Conservation (phyloP, 495 filamentous ascomycete species). For the Acidomyces sp. region DNA sequence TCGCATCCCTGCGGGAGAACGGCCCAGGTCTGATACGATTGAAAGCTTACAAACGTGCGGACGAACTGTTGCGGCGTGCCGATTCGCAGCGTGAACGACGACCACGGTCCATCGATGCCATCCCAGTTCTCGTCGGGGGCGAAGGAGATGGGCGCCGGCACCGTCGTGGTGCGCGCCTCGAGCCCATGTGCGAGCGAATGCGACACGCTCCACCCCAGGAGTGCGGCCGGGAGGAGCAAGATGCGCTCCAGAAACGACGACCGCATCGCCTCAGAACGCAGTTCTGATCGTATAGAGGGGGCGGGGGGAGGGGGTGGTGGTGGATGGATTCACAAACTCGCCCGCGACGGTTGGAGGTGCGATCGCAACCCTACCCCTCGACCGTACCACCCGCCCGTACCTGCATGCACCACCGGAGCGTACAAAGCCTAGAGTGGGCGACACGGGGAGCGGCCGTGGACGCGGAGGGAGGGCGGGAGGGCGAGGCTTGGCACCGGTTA, state of each 20-base stretch:
- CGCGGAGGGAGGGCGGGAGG: too few species aligned
- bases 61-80: conserved; percentile 31
- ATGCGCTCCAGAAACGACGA: conserved; percentile 2
- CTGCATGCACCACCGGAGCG: too few species aligned
- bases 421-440: too few species aligned
- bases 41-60: conserved; percentile 28
- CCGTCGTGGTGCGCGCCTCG: neutral
- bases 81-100: conserved; percentile 27
- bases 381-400: too few species aligned
- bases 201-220: conserved; percentile 8
- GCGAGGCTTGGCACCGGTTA: too few species aligned
- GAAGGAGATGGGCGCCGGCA: conserved; percentile 13
- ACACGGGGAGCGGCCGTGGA: too few species aligned
- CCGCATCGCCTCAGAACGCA: too few species aligned
- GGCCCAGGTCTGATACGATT: conserved; percentile 28
- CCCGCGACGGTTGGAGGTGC: too few species aligned
- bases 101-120: conserved; percentile 34
- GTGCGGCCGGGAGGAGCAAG: conserved; percentile 6
- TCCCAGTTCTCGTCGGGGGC: conserved; percentile 22
- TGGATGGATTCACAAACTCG: too few species aligned
- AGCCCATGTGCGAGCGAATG: conserved; percentile 1
- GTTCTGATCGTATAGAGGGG: too few species aligned
- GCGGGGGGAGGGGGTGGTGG: too few species aligned
- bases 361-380: too few species aligned
- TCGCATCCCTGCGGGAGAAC: conserved; percentile 33